phyloP scores from a whole-genome alignment of 306 rosid genomes.

The Lablab purpureus region DNA sequence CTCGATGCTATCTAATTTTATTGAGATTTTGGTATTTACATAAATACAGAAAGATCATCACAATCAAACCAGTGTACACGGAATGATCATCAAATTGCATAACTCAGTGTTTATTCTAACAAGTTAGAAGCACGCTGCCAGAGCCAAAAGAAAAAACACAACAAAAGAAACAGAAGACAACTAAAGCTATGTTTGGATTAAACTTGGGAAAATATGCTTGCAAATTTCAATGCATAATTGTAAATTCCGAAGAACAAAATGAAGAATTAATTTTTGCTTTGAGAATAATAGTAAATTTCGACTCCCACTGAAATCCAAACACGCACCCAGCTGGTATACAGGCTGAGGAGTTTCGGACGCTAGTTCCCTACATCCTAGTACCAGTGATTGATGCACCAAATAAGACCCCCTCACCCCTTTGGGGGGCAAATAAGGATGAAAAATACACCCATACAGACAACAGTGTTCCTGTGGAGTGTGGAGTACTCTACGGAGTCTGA shows the following conservation, averaged over 20 bases:
- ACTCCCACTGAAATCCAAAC: neutral
- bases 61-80: constrained; percentile 7
- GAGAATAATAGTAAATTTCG: neutral
- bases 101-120: constrained; percentile 23
- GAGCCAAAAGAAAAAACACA: constrained; percentile 8
- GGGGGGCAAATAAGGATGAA: neutral
- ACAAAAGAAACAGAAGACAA: neutral
- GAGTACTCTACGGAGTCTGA: neutral
- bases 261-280: neutral
- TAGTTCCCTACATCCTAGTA: constrained; percentile 13
- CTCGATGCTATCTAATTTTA: neutral
- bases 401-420: neutral
- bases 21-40: neutral
- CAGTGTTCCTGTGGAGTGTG: neutral
- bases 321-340: neutral
- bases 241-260: neutral
- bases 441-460: neutral
- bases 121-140: neutral
- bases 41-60: constrained; percentile 1
- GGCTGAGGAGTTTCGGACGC: constrained; percentile 12
- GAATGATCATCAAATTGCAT: constrained; percentile 27
- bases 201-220: neutral
- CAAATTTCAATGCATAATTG: neutral
- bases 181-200: neutral
- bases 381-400: neutral